phyloP scores from a whole-genome alignment of 2,329 filamentous ascomycete species.

The Cladosporium sp. region DNA sequence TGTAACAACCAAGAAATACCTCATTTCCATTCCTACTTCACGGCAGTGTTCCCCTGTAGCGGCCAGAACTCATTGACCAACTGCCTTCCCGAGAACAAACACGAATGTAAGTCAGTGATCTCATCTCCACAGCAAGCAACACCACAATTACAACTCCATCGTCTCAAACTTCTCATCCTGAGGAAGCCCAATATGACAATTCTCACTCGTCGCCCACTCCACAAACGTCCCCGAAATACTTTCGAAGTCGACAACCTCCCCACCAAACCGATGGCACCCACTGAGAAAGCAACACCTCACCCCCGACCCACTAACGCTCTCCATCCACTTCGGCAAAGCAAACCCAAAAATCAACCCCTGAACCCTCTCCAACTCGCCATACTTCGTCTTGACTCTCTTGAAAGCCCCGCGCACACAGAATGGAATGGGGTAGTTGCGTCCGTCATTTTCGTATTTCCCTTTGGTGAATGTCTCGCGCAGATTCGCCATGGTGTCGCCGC shows the following conservation, averaged over 20 bases:
- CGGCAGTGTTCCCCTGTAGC: too few species aligned
- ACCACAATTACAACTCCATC: neutral
- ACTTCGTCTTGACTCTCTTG: neutral
- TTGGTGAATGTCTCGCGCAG: slow-evolving; percentile 5
- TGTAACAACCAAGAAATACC: neutral
- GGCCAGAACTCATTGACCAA: too few species aligned
- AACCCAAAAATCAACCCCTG: slow-evolving; percentile 10
- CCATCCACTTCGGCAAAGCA: slow-evolving; percentile 6
- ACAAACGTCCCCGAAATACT: slow-evolving; percentile 5
- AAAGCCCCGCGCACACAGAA: slow-evolving; percentile 10
- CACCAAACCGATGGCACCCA: neutral
- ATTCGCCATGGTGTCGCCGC: neutral
- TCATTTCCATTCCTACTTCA: too few species aligned
- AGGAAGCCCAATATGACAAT: slow-evolving; percentile 1
- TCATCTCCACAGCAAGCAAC: neutral
- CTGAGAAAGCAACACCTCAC: slow-evolving; percentile 7
- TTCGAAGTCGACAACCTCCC: slow-evolving; percentile 3
- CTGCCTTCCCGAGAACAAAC: too few species aligned
- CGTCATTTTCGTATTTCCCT: neutral
- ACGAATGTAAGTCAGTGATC: neutral
- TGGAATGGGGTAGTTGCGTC: neutral
- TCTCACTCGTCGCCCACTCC: slow-evolving; percentile 5
- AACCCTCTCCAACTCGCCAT: slow-evolving; percentile 1
- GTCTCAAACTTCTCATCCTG: slow-evolving; percentile 2
- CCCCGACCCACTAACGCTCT: slow-evolving; percentile 1